phyloP scores from a whole-genome alignment of 2,329 filamentous ascomycete species.

The Stachybotrys elegans region DNA sequence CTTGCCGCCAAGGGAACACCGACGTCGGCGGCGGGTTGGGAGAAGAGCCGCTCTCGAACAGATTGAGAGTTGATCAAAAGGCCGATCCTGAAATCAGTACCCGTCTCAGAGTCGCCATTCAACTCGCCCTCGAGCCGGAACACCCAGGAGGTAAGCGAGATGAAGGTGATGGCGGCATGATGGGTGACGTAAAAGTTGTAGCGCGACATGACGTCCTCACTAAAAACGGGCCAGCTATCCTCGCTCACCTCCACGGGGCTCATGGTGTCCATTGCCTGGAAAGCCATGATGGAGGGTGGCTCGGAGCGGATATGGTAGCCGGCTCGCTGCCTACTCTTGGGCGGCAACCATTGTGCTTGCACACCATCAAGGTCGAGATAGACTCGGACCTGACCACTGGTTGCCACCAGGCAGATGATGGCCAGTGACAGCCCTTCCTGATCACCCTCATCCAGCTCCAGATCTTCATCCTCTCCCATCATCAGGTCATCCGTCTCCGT shows the following conservation, averaged over 20 bases:
- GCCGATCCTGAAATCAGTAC: conserved; percentile 57
- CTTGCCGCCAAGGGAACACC: conserved; percentile 48
- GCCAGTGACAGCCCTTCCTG: conserved; percentile 56
- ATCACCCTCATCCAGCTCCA: conserved; percentile 52
- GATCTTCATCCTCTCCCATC: conserved; percentile 58
- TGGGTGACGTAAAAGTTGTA: conserved; percentile 62
- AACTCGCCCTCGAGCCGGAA: conserved; percentile 60
- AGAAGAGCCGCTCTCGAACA: conserved; percentile 53
- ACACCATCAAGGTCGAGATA: conserved; percentile 58
- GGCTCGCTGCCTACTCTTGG: conserved; percentile 45
- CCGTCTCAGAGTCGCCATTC: conserved; percentile 48
- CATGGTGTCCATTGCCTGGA: conserved; percentile 59
- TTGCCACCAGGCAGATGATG: conserved; percentile 55
- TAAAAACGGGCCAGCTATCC: conserved; percentile 59
- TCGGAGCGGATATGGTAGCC: conserved; percentile 32
- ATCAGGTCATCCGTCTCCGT: conserved; percentile 56
- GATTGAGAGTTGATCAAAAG: conserved; percentile 55
- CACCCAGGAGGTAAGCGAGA: conserved; percentile 59
- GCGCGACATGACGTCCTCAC: conserved; percentile 53
- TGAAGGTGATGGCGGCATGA: conserved; percentile 52
- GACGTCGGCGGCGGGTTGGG: conserved; percentile 42
- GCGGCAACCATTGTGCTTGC: conserved; percentile 62
- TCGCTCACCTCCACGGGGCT: conserved; percentile 48
- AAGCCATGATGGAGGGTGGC: conserved; percentile 49
- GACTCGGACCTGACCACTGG: conserved; percentile 55